Percentiles rank a stretch among this genome's conserved stretches.
Evolutionary conservation across 768 basidiomycete genomes (phyloP).

Genomic region (Xerocomellus chrysenteron): DNA sequence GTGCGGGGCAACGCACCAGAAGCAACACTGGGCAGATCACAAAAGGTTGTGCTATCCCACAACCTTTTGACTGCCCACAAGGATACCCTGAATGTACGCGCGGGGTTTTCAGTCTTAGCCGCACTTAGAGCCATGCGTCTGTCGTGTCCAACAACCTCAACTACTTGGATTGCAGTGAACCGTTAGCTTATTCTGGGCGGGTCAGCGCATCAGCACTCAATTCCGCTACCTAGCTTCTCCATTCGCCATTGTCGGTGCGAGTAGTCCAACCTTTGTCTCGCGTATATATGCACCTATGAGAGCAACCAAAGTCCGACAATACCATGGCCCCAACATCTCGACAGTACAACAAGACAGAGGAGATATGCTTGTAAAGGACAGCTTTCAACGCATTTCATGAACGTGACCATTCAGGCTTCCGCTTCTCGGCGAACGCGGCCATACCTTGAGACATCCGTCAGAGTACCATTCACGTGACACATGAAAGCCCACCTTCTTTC

Average conservation of each 20-base stretch:
- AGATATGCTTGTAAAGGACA: not conserved
- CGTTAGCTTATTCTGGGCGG: not conserved
- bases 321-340: not conserved
- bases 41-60: slow-evolving; percentile 35
- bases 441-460: slow-evolving; percentile 59
- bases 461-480: not conserved
- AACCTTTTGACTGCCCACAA: slow-evolving; percentile 26
- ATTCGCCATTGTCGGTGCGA: too few relatives aligned
- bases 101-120: not conserved
- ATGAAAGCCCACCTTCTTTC: slow-evolving; percentile 74
- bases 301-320: too few relatives aligned
- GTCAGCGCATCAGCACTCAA: too few relatives aligned
- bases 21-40: slow-evolving; percentile 36
- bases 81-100: not conserved
- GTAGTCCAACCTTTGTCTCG: too few relatives aligned
- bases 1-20: slow-evolving; percentile 40
- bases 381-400: slow-evolving; percentile 13
- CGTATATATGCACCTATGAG: not conserved
- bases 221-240: too few relatives aligned
- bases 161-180: too few relatives aligned
- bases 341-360: not conserved
- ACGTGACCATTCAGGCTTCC: slow-evolving; percentile 81
- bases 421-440: slow-evolving; percentile 92
- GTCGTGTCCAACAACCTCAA: too few relatives aligned
- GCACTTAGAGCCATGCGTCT: not conserved